Evolutionary conservation across 164 flowering plant genomes (phyloP).

Genomic region (Dillenia suffruticosa): DNA sequence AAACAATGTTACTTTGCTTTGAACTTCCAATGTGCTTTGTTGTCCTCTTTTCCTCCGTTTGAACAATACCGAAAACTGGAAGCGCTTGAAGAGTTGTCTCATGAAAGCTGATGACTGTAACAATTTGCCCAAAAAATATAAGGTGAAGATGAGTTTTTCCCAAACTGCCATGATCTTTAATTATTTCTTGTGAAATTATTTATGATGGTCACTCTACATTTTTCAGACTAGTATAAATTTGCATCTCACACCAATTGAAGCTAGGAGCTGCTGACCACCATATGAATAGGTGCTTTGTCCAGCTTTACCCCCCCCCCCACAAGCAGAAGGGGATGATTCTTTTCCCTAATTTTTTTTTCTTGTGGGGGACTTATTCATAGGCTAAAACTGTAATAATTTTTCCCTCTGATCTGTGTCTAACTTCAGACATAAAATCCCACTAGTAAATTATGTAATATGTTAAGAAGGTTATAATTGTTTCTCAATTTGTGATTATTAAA

Average conservation of each 20-base stretch:
- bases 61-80: conserved; percentile 71
- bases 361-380: too few species aligned
- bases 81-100: conserved; percentile 74
- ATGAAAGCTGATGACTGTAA: conserved; percentile 84
- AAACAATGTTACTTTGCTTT: not conserved
- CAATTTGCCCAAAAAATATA: conserved; percentile 62
- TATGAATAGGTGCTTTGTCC: conserved; percentile 52
- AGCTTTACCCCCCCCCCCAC: not conserved
- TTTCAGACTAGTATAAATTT: conserved; percentile 59
- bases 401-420: too few species aligned
- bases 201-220: conserved; percentile 1
- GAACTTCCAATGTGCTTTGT: not conserved
- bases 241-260: conserved; percentile 86
- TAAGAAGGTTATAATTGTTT: too few species aligned
- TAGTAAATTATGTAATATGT: too few species aligned
- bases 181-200: not conserved
- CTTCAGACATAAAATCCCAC: too few species aligned
- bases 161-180: too few species aligned
- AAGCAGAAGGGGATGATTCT: too few species aligned
- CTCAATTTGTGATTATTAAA: too few species aligned
- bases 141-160: conserved; percentile 32
- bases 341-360: too few species aligned
- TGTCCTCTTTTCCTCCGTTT: conserved; percentile 32
- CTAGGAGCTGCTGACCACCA: conserved; percentile 94
- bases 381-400: too few species aligned